Evolutionary conservation across 2,329 filamentous ascomycete species (phyloP).

Genomic region (Cladosporium sphaerospermum): DNA sequence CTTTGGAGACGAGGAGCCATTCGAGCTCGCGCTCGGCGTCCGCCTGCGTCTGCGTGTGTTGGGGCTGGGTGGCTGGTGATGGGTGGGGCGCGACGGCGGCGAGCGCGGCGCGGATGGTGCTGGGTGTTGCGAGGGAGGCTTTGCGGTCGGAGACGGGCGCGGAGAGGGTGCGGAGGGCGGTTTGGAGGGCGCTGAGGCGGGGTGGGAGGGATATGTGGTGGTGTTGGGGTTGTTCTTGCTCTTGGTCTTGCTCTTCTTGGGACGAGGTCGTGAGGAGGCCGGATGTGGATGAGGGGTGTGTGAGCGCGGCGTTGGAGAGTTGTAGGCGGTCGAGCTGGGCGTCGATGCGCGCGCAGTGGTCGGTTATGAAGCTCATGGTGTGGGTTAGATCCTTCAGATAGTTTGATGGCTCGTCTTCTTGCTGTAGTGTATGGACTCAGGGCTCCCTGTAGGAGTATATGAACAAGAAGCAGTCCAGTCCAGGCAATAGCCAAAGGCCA

Average conservation of each 20-base stretch:
- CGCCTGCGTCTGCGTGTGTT: too few species aligned
- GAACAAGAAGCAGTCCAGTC: too few species aligned
- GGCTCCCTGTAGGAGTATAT: too few species aligned
- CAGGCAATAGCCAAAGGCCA: too few species aligned
- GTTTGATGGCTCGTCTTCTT: too few species aligned
- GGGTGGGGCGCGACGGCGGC: neutral
- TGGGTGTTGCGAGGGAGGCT: constrained; percentile 1
- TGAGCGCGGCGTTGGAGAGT: constrained; percentile 29
- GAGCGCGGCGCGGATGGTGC: constrained; percentile 1
- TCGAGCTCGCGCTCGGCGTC: constrained; percentile 67
- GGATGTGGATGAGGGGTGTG: neutral
- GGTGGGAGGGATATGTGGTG: constrained; percentile 16
- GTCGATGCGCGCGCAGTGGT: constrained; percentile 52
- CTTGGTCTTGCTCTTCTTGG: neutral
- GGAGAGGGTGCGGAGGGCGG: constrained; percentile 24
- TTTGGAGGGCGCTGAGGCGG: constrained; percentile 27
- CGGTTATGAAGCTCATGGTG: constrained; percentile 32
- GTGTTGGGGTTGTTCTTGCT: neutral
- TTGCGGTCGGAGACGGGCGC: constrained; percentile 19
- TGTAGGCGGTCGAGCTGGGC: constrained; percentile 53
- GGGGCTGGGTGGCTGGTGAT: too few species aligned
- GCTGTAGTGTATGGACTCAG: too few species aligned
- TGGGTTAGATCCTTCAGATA: too few species aligned
- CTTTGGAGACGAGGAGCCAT: constrained; percentile 87
- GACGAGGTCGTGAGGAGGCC: neutral